phyloP scores from a whole-genome alignment of 305 asterid genomes.

The Fraxinus baroniana region DNA sequence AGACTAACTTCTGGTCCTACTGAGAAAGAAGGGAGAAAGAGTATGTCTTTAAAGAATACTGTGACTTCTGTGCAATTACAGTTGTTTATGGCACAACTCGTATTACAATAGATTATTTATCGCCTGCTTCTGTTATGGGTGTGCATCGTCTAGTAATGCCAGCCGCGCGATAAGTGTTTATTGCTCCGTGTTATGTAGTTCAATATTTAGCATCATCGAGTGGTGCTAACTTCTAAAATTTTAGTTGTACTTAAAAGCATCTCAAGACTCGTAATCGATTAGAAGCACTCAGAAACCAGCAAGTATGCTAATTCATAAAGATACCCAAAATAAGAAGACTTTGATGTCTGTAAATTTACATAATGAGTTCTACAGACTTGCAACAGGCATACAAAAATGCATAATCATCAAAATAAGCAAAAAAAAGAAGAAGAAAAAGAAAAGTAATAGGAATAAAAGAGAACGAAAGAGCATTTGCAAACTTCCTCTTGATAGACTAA shows the following conservation, averaged over 20 bases:
- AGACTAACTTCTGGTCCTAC: neutral
- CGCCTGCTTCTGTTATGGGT: neutral
- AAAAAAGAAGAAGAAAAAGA: neutral
- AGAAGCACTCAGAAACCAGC: neutral
- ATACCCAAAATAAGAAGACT: conserved; percentile 19
- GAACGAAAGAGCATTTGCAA: conserved; percentile 24
- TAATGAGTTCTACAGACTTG: conserved; percentile 3
- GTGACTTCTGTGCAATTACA: neutral
- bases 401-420: conserved; percentile 5
- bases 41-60: neutral
- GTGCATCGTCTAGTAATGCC: neutral
- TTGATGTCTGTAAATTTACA: conserved; percentile 24
- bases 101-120: neutral
- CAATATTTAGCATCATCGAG: neutral
- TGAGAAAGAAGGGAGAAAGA: neutral
- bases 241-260: neutral
- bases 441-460: neutral
- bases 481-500: conserved; percentile 40
- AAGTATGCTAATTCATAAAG: neutral
- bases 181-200: neutral
- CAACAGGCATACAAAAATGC: conserved; percentile 7
- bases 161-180: neutral
- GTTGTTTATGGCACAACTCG: neutral
- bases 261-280: neutral
- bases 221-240: neutral